These are phyloP conservation scores for Gamsiella multidivaricata DNA, from an alignment of 192 early-diverging fungal species.

Conservation along the genomic window DNA sequence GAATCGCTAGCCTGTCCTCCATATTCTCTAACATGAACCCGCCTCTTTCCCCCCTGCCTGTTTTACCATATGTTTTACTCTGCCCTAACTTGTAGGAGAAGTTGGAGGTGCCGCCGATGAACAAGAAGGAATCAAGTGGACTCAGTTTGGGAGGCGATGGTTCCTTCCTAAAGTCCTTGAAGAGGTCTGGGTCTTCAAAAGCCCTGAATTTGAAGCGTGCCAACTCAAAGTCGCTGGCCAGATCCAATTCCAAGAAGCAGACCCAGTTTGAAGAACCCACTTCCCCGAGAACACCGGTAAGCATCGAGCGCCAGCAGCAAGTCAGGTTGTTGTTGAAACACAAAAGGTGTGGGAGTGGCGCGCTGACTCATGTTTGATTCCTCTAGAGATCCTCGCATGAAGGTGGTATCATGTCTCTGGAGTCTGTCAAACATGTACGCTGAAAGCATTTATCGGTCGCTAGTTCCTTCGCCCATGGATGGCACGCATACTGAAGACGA, in stretches of 20 bases:
- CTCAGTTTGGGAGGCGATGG: conserved; percentile 39
- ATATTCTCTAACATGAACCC: neutral
- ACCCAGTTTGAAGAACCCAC: conserved; percentile 52
- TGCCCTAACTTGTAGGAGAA: conserved; percentile 45
- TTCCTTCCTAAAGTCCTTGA: conserved; percentile 43
- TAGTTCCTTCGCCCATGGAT: no score
- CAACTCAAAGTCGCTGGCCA: conserved; percentile 41
- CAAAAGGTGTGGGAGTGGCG: neutral
- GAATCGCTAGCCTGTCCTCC: neutral
- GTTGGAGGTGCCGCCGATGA: conserved; percentile 41
- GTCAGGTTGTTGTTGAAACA: no score
- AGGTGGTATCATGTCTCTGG: conserved; percentile 66
- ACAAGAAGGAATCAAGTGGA: conserved; percentile 48
- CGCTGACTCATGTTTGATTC: neutral
- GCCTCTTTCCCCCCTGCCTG: neutral
- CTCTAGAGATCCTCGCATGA: conserved; percentile 58
- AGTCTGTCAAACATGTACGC: conserved; percentile 65
- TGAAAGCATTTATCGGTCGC: neutral
- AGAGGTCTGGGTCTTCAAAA: conserved; percentile 49
- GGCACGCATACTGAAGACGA: no score
- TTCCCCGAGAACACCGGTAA: conserved; percentile 49
- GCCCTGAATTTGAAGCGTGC: conserved; percentile 38
- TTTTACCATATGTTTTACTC: no score
- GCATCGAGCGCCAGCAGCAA: neutral
- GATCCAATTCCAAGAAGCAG: conserved; percentile 52